Evolutionary conservation across 176 grass and related monocot genomes (phyloP).

Genomic region (Oropetium thomaeum): DNA sequence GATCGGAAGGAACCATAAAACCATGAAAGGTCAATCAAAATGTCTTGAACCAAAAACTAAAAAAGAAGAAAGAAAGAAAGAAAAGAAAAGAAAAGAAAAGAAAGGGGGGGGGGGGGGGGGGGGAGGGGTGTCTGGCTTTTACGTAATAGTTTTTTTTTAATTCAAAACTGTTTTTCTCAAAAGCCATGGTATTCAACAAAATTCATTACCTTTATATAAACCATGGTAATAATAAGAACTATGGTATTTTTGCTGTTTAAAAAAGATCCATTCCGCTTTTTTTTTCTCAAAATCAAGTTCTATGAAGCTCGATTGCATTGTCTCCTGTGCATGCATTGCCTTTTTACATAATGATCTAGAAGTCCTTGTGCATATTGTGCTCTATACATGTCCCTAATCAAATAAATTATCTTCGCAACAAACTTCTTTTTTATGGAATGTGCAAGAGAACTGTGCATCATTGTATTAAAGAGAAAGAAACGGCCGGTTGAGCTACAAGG

Average conservation of each 20-base stretch:
- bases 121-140: too few species aligned
- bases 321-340: neutral
- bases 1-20: constrained; percentile 15
- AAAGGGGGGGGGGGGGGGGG: too few species aligned
- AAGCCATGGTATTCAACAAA: neutral
- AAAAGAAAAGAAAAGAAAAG: too few species aligned
- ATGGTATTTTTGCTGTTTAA: neutral
- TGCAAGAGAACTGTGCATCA: too few species aligned
- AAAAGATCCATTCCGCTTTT: neutral
- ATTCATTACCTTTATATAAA: neutral
- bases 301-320: neutral
- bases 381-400: neutral
- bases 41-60: too few species aligned
- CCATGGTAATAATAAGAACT: neutral
- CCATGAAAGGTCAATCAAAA: constrained; percentile 3
- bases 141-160: neutral
- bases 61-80: too few species aligned
- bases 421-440: too few species aligned
- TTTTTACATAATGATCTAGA: neutral
- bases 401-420: neutral
- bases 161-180: neutral
- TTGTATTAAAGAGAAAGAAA: too few species aligned
- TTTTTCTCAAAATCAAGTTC: neutral
- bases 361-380: neutral
- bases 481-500: too few species aligned